These are phyloP conservation scores for Neostapfia colusana DNA, from an alignment of 176 grass and related monocot species.

Conservation along the genomic window DNA sequence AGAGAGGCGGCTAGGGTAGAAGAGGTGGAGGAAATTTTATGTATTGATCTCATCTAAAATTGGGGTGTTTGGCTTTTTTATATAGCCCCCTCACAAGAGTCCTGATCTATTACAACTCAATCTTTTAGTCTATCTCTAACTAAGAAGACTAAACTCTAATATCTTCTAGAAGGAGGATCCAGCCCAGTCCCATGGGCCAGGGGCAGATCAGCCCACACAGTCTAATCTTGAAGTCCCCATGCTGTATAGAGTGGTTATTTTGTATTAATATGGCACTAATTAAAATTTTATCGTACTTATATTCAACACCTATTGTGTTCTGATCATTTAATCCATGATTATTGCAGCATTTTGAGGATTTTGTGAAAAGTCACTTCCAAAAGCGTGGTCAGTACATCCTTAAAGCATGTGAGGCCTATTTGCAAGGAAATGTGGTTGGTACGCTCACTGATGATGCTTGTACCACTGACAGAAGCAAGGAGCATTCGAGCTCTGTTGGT, in stretches of 20 bases:
- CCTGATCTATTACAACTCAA: too few species aligned
- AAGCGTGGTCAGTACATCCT: constrained; percentile 79
- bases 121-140: too few species aligned
- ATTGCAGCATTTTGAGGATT: constrained; percentile 85
- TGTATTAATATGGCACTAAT: background rate
- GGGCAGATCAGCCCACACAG: too few species aligned
- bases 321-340: constrained; percentile 26
- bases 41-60: too few species aligned
- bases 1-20: too few species aligned
- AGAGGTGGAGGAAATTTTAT: too few species aligned
- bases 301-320: constrained; percentile 13
- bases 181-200: too few species aligned
- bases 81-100: too few species aligned
- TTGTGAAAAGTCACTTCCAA: constrained; percentile 72
- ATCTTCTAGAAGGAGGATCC: too few species aligned
- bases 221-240: background rate
- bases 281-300: constrained; percentile 12
- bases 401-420: constrained; percentile 89
- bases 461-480: constrained; percentile 61
- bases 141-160: too few species aligned
- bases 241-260: background rate
- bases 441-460: constrained; percentile 70
- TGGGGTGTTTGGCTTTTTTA: too few species aligned
- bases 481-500: constrained; percentile 73
- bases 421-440: constrained; percentile 71